These are phyloP conservation scores for Pholiota molesta DNA, from an alignment of 768 basidiomycete genomes.

Conservation along the genomic window DNA sequence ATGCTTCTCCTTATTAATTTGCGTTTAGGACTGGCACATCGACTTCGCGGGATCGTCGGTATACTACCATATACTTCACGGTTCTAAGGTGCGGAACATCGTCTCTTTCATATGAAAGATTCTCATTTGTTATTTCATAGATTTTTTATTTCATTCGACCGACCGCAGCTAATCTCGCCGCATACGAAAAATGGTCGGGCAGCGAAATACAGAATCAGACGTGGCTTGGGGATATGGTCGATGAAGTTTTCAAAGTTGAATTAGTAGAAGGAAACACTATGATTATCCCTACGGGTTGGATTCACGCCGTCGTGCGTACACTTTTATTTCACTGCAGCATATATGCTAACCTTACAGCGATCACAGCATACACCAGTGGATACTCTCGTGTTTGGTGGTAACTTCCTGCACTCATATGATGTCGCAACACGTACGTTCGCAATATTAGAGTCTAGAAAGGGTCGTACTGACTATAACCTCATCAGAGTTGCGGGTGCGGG, in stretches of 20 bases:
- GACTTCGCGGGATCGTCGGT: conserved; percentile 98
- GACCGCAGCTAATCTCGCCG: conserved; percentile 80
- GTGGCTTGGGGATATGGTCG: conserved; percentile 93
- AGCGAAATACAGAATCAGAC: conserved; percentile 84
- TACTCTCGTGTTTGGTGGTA: conserved; percentile 95
- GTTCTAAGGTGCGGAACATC: conserved; percentile 67
- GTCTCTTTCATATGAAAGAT: neutral
- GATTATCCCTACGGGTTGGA: conserved; percentile 97
- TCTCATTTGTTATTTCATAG: conserved; percentile 37
- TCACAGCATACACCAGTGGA: conserved; percentile 86
- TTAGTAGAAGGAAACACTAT: conserved; percentile 81
- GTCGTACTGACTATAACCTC: neutral
- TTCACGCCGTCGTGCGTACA: conserved; percentile 87
- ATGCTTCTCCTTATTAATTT: neutral
- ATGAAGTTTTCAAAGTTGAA: conserved; percentile 87
- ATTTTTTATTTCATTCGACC: conserved; percentile 96
- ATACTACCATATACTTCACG: conserved; percentile 93
- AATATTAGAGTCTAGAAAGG: neutral
- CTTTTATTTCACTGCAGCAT: neutral
- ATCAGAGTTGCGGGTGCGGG: conserved; percentile 84
- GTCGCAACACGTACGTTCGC: conserved; percentile 73
- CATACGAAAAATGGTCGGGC: conserved; percentile 94
- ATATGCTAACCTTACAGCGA: conserved; percentile 12
- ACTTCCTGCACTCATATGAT: conserved; percentile 94
- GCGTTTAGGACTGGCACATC: conserved; percentile 89